A percentile compares a stretch with the other conserved stretches of the same genome.
These are phyloP conservation scores for Actinomortierella wolfii DNA, from an alignment of 371 early-diverging fungal genomes.

Conservation along the genomic window DNA sequence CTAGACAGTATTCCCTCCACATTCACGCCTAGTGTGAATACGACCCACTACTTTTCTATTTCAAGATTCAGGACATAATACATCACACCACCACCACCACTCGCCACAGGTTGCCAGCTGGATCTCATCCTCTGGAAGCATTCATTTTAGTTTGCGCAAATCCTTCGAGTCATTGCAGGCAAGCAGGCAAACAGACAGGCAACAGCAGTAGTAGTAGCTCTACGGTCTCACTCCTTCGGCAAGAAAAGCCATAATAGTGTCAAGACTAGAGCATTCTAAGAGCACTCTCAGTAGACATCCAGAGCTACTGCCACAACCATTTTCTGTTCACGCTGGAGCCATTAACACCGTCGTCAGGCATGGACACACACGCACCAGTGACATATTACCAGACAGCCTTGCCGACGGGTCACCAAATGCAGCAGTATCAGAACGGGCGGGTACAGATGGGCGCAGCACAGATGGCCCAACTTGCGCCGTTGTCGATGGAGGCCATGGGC, in stretches of 20 bases:
- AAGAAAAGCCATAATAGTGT: no score
- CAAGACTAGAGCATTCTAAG: background rate
- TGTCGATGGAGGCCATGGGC: constrained; percentile 20
- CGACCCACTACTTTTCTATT: no score
- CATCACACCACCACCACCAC: no score
- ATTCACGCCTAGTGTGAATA: no score
- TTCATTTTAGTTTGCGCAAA: no score
- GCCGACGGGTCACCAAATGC: constrained; percentile 25
- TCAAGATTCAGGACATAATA: no score
- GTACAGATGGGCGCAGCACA: constrained; percentile 14
- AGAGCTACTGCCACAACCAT: background rate
- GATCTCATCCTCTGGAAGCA: no score
- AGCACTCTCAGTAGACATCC: background rate
- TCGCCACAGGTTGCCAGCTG: no score
- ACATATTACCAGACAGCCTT: constrained; percentile 35
- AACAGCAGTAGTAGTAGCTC: background rate
- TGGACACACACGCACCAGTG: constrained; percentile 36
- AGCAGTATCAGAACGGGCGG: constrained; percentile 16
- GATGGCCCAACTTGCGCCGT: constrained; percentile 5
- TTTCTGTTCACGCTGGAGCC: background rate
- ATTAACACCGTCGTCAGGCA: constrained; percentile 5
- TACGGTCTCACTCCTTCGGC: background rate
- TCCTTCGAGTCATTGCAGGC: no score
- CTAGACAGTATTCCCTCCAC: no score
- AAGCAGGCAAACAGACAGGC: no score